These are phyloP conservation scores for Porcisia deanei DNA, from an alignment of 208 protist genomes.

Conservation along the genomic window DNA sequence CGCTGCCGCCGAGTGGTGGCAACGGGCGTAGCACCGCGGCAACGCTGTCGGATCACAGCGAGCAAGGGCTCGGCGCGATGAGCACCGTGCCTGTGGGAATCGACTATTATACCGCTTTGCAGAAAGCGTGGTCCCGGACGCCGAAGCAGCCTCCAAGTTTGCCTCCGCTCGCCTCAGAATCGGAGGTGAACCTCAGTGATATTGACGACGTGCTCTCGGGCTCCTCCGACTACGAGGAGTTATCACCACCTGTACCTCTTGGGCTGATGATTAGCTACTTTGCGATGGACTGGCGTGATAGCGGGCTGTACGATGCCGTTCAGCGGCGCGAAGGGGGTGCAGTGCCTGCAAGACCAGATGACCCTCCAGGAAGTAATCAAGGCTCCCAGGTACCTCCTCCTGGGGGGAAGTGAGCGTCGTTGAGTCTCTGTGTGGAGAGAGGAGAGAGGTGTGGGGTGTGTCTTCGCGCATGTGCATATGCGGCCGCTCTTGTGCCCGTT, in stretches of 20 bases:
- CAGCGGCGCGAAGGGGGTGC: conserved; percentile 24
- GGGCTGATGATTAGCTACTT: conserved; percentile 65
- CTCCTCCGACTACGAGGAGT: conserved; percentile 30
- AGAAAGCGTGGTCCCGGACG: conserved; percentile 27
- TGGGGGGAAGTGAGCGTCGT: background rate
- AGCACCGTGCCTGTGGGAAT: conserved; percentile 21
- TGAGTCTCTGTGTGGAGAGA: background rate
- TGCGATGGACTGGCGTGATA: conserved; percentile 65
- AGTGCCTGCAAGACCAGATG: conserved; percentile 6
- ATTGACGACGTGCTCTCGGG: conserved; percentile 31
- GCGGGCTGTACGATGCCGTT: conserved; percentile 56
- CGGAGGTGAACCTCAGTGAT: conserved; percentile 26
- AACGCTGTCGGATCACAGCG: background rate
- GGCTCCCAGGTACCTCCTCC: background rate
- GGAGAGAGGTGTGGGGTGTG: background rate
- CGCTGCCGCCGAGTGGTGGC: background rate
- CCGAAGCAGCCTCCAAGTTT: conserved; percentile 26
- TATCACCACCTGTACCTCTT: conserved; percentile 62
- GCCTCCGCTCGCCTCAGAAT: conserved; percentile 25
- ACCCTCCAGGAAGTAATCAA: background rate
- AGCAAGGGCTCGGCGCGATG: background rate
- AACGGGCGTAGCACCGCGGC: background rate
- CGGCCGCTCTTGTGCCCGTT: background rate
- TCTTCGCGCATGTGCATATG: background rate
- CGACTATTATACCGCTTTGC: conserved; percentile 33